Base-by-base conservation (phyloP, 768 basidiomycete species). In the Phaeotremella skinneri region DNA sequence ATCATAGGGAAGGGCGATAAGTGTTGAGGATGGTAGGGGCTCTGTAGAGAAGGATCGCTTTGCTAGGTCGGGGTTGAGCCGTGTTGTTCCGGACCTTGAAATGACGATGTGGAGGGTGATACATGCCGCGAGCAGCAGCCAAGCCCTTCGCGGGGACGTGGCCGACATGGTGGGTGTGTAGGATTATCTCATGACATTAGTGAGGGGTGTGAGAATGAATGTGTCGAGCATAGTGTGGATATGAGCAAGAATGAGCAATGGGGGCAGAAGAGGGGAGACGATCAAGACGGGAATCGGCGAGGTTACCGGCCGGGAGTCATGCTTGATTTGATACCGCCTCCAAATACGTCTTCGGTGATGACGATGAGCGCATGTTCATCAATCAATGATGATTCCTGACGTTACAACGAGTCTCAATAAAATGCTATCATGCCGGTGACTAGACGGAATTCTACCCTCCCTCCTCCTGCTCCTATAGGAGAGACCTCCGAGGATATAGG, bases 121-220 rank as follows among this genome's bases (percentile, higher is more conserved):
- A 17, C 49, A 63, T 20, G 64, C 64, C 1, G 71, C 63, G 9
- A 73, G 60, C 5, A 73, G 56, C 4, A 69, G 59, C 71, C 71
- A 73, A 2, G 64, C 68, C 42, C 60, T 49, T 11, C 51, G 29
- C 17, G 51, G 51, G 7, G 43, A 45, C 20, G 23, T 13, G 7
- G 43, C 11, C 21, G 43, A 45, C 43, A 45, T 45, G 43, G 21
- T 16, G 79, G n/a, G n/a, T n/a, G n/a, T n/a, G n/a, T n/a, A n/a
- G n/a, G 67, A 2, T 76, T 58, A 1, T 60, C 70, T 14, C 79
- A 74, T 3, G 67, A 81, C 32, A 78, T 80, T 17, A 78, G 79
- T 21, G 70, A 77, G 23, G 80, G 72, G 2, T 75, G 81, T 6
- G 83, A 83, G 60, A 85, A 87, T 66, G 87, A 87, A n/a, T 42